Evolutionary conservation across 169 alveolate species (phyloP), one percentile per base, ranked within the genome.

Genomic region (Perkinsus chesapeaki): DNA sequence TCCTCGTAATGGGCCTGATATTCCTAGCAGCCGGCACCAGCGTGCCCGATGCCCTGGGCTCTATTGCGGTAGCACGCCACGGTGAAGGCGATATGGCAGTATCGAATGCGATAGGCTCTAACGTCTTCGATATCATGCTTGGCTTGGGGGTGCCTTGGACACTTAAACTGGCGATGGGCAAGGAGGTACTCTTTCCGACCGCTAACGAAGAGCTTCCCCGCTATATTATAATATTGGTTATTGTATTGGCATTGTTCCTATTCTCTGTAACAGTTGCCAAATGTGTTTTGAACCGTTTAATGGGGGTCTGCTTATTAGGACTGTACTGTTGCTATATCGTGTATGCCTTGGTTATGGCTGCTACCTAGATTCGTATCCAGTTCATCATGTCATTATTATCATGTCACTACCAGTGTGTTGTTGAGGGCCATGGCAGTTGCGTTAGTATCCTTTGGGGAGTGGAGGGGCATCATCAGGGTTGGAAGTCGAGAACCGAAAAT

Each of bases 121-220:
- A 94, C 92, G 91, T 93, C 20, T 39, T 94, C 36, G 92, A 92
- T 48, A 73, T 94, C 39, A 7, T 82, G 27, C 73, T 94, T 20
- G 95, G 95, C 36, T n/a, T 93, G 10, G 93, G 93, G 39, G 91
- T 94, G 39, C 95, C 95, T 38, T 94, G 95, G 95, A 39, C 48
- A 73, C 19, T 91, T 10, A 39, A 91, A 7, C n/a, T 48, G 16
- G 72, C 73, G 5, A 16, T 12, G 73, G 36, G 48, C 7, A 36
- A 39, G 82, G 36, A 60, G 12, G 23, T 60, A 5, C 82, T 60
- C 82, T 60, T 60, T 73, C 73, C 37, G 23, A 20, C 1, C 38
- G 73, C 92, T 1, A 39, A 27, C 37, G 73, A 48, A 9, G n/a
- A 31, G 39, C 10, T 39, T 9, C 43, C 73, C 3, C 39, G 39